A percentile compares a stretch with the other conserved stretches of the same genome.
phyloP scores from a whole-genome alignment of 2,329 filamentous ascomycete genomes.

The Fusarium avenaceum region DNA sequence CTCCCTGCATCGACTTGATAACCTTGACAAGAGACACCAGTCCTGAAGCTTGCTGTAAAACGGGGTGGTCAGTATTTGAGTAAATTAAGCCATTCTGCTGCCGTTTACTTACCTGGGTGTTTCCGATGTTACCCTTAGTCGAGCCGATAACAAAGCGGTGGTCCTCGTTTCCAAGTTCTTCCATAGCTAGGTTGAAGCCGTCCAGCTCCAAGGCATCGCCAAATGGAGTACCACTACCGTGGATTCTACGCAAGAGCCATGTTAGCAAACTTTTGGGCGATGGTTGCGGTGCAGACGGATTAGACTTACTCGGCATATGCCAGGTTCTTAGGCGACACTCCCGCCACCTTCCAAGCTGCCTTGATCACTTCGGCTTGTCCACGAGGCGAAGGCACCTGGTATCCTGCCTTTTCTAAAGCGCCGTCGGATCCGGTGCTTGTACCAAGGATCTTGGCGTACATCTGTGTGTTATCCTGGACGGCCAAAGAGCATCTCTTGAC shows the following conservation, averaged over 20 bases:
- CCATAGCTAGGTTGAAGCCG: not conserved
- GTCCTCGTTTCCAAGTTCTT: not conserved
- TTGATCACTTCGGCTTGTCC: not conserved
- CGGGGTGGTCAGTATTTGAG: not conserved
- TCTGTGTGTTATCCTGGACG: not conserved
- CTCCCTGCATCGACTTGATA: not conserved
- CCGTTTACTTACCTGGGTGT: not conserved
- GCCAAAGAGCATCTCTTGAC: not conserved
- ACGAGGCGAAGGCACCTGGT: conserved; percentile 1
- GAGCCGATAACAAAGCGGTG: not conserved
- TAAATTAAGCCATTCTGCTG: not conserved
- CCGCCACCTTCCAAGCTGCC: not conserved
- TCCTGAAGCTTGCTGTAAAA: not conserved
- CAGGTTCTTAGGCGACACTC: not conserved
- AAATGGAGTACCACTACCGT: not conserved
- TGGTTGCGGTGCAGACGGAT: not conserved
- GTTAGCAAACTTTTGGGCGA: not conserved
- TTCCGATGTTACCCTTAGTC: not conserved
- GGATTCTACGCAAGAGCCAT: not conserved
- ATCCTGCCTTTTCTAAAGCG: not conserved
- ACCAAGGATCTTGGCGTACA: not conserved
- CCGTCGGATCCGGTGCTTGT: not conserved
- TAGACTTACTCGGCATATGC: not conserved
- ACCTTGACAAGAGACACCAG: not conserved
- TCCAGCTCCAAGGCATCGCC: conserved; percentile 1